Conservation (phyloP, 371 early-diverging fungal genomes). For the Mortierella polycephala region DNA sequence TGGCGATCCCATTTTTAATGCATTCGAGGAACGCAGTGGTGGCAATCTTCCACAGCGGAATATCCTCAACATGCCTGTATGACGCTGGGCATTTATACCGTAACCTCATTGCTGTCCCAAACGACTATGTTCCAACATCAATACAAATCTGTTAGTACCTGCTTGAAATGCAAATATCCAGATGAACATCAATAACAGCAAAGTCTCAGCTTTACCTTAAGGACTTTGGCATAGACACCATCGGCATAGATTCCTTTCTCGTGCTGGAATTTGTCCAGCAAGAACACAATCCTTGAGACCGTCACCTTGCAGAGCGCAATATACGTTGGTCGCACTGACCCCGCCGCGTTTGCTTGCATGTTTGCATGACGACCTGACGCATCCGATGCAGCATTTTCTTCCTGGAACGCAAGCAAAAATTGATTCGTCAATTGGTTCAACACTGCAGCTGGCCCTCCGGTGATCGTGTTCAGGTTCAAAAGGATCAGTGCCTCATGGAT, state of each 20-base stretch:
- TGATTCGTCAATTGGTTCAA: conserved; percentile 41
- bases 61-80: conserved; percentile 76
- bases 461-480: conserved; percentile 53
- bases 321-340: conserved; percentile 58
- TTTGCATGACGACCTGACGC: conserved; percentile 5
- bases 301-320: conserved; percentile 80
- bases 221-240: conserved; percentile 74
- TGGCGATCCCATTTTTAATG: conserved; percentile 68
- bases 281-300: conserved; percentile 64
- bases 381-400: conserved; percentile 55
- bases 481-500: conserved; percentile 61
- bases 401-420: conserved; percentile 38
- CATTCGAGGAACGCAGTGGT: conserved; percentile 75
- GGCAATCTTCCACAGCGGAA: conserved; percentile 81
- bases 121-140: conserved; percentile 34
- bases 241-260: conserved; percentile 68
- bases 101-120: conserved; percentile 78
- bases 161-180: background rate
- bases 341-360: background rate
- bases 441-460: conserved; percentile 33
- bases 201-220: conserved; percentile 56
- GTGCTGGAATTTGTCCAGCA: conserved; percentile 66
- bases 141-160: background rate
- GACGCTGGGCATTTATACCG: conserved; percentile 84
- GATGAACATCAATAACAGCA: too few relatives aligned